These are phyloP conservation scores for Tetrahymena thermophila DNA, from an alignment of 73 alveolate species.

Conservation along the genomic window DNA sequence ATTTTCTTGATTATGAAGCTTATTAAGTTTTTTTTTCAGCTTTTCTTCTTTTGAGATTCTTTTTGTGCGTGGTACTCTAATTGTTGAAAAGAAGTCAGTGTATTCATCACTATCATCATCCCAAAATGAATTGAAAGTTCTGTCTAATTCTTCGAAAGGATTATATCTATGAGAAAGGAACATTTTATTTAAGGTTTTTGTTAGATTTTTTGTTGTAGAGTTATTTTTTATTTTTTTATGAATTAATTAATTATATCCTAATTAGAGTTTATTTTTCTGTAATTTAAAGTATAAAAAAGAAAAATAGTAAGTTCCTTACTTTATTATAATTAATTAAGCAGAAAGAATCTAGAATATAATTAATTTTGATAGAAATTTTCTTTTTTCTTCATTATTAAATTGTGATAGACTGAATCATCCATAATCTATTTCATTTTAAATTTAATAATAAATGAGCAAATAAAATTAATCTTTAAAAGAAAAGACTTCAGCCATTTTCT, in stretches of 20 bases:
- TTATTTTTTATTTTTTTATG: neutral
- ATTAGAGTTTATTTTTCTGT: neutral
- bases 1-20: neutral
- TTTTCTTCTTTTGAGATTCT: neutral
- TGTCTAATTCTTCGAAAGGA: neutral
- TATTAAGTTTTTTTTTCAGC: neutral
- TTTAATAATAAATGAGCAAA: too few relatives aligned
- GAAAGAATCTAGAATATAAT: neutral
- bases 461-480: too few relatives aligned
- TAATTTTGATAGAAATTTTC: neutral
- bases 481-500: too few relatives aligned
- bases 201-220: neutral
- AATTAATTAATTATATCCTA: neutral
- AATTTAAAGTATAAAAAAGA: neutral
- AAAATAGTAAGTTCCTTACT: neutral
- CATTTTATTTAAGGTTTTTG: neutral
- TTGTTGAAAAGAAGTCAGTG: neutral
- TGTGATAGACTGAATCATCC: neutral
- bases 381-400: neutral
- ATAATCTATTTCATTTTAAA: neutral
- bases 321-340: neutral
- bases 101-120: neutral
- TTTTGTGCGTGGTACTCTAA: neutral
- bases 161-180: neutral
- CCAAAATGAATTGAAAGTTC: neutral